These are phyloP conservation scores for Hortiboletus campestris DNA, from an alignment of 768 basidiomycete genomes.

Conservation along the genomic window DNA sequence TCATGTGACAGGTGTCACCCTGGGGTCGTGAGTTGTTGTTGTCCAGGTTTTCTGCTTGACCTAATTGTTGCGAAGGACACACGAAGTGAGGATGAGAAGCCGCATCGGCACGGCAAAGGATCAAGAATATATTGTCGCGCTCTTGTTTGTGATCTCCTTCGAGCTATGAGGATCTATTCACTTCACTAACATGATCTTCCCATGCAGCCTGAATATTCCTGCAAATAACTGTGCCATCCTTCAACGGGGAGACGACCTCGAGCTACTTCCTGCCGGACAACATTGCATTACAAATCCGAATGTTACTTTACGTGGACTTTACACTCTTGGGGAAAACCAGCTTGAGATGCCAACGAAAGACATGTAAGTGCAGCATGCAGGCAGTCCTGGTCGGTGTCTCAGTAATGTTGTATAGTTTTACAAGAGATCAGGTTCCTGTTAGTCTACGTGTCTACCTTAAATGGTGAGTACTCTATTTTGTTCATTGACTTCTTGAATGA, in stretches of 20 bases:
- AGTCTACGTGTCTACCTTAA: conserved; percentile 82
- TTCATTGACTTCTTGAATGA: not conserved
- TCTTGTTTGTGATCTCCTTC: conserved; percentile 51
- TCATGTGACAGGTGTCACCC: conserved; percentile 52
- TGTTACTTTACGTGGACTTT: conserved; percentile 76
- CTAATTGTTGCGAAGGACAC: conserved; percentile 38
- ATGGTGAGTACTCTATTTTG: conserved; percentile 43
- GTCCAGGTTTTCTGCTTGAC: not conserved
- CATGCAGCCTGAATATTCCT: conserved; percentile 68
- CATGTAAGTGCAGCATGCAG: conserved; percentile 48
- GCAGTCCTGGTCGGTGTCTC: not conserved
- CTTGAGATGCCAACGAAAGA: conserved; percentile 87
- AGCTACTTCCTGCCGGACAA: conserved; percentile 77
- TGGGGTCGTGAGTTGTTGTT: conserved; percentile 49
- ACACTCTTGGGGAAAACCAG: conserved; percentile 81
- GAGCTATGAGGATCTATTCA: not conserved
- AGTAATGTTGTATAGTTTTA: conserved; percentile 49
- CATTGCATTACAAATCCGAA: conserved; percentile 84
- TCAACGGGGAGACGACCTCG: conserved; percentile 77
- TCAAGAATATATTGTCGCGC: conserved; percentile 73
- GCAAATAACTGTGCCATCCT: conserved; percentile 86
- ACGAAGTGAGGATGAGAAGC: conserved; percentile 79
- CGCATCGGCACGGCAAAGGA: conserved; percentile 40
- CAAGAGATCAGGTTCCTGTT: conserved; percentile 84
- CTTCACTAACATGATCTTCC: not conserved